Conservation (phyloP, 2,329 filamentous ascomycete genomes). For the Sarocladiaceae sp. region DNA sequence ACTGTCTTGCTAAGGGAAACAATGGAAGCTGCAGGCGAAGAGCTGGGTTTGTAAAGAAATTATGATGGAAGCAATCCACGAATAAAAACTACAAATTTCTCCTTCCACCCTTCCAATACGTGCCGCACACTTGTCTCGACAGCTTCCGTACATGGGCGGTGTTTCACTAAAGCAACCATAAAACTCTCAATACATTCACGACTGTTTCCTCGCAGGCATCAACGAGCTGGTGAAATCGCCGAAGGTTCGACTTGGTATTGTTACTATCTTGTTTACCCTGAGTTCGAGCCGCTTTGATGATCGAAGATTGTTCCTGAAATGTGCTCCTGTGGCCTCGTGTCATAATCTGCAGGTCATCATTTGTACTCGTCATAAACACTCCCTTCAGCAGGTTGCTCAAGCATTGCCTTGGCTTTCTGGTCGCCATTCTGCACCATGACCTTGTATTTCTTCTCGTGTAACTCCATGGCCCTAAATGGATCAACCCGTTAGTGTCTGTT, state of each 20-base stretch:
- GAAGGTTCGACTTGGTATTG: no score
- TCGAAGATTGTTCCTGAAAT: not conserved
- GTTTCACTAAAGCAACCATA: no score
- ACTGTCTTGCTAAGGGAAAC: conserved; percentile 53
- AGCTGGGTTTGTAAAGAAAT: conserved; percentile 40
- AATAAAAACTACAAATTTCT: not conserved
- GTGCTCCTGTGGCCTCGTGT: not conserved
- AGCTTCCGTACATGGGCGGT: no score
- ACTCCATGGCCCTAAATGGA: not conserved
- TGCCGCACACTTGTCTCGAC: no score
- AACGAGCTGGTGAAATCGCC: no score
- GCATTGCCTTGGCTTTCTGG: not conserved
- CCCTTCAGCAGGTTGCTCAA: not conserved
- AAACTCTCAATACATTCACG: no score
- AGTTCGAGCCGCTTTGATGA: no score
- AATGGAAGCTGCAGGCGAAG: conserved; percentile 57
- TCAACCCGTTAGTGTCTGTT: no score
- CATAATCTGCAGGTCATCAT: not conserved
- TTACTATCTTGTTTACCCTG: no score
- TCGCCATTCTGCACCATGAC: not conserved
- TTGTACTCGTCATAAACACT: not conserved
- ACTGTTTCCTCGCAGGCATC: no score
- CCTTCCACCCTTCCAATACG: no score
- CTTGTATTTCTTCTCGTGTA: conserved; percentile 6
- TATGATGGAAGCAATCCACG: no score